Base-by-base conservation (phyloP, 805 yeast species). In the Wickerhamomyces sydowiorum region DNA sequence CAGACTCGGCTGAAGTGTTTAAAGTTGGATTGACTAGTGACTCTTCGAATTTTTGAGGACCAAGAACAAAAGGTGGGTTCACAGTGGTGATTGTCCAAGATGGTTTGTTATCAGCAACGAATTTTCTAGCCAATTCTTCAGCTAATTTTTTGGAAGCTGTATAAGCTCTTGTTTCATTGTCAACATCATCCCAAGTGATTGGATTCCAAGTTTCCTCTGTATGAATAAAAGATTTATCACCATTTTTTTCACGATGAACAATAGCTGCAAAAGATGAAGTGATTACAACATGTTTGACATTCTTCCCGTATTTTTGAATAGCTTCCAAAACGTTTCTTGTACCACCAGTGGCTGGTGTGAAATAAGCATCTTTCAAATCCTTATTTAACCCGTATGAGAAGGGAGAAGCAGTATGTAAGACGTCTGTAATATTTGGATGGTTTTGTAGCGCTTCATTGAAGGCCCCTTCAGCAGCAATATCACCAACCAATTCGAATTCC, bases 401-500 rank as follows among this genome's bases (percentile, higher is more conserved):
- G 13, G 86, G 84, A 13, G 82, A 72, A 2, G 86, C 86, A 9
- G 81, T 70, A 57, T 80, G 86, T 33, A 79, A 50, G 38, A 80
- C 78, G 27, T 70, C 75, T 12, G 64, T 64, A 42, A 78, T 70
- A 33, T 78, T 81, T 27, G 73, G 72, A 25, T 72, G 70, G 8
- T 62, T 64, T 49, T 69, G 57, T 49, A 78, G 65, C 1, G 70
- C 69, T 7, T 56, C 56, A 42, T 71, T 72, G 45, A 75, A 75
- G 0, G 78, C 76, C 13, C 66, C 65, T n/a, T 53, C 62, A 13
- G 60, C 57, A 8, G 65, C 66, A 38, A 78, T 68, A 48, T 76
- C 82, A 5, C 61, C 53, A 18, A 78, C 75, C 15, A 77, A 51
- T 37, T 64, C 78, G 45, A 70, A 73, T 4, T 59, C 50, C 45